phyloP scores from a whole-genome alignment of 441 rosid species.

The Pelargonium australe region DNA sequence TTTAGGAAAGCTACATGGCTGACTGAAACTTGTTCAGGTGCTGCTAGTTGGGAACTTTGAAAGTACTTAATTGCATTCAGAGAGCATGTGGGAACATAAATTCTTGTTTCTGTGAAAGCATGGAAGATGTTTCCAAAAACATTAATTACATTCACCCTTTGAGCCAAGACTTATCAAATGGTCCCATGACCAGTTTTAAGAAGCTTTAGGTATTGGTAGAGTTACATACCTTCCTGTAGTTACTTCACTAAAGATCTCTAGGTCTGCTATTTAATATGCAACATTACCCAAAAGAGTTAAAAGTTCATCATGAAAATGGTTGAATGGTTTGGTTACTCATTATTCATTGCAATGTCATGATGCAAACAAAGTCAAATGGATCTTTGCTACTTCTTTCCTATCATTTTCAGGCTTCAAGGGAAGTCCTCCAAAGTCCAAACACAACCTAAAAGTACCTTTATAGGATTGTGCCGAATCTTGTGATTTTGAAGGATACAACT shows the following conservation, averaged over 20 bases:
- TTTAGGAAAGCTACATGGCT: not conserved
- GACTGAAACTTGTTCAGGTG: not conserved
- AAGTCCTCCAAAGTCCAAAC: too few species aligned
- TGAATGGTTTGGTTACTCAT: conserved; percentile 3
- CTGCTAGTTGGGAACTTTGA: not conserved
- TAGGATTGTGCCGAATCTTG: too few species aligned
- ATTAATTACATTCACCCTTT: not conserved
- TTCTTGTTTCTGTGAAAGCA: not conserved
- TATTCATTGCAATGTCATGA: not conserved
- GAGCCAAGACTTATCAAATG: not conserved
- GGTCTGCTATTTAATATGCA: not conserved
- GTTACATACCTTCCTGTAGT: not conserved
- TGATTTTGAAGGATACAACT: too few species aligned
- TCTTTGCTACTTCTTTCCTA: too few species aligned
- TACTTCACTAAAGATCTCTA: not conserved
- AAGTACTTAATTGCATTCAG: not conserved
- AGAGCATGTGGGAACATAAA: not conserved
- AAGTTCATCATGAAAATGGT: not conserved
- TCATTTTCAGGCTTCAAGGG: too few species aligned
- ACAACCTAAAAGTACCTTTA: too few species aligned
- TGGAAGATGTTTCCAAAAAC: conserved; percentile 2
- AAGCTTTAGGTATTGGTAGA: not conserved
- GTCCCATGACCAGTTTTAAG: not conserved
- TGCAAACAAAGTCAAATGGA: not conserved
- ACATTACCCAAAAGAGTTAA: conserved; percentile 5